Conservation (phyloP, 75 land plant genomes). For the Picea glauca region DNA sequence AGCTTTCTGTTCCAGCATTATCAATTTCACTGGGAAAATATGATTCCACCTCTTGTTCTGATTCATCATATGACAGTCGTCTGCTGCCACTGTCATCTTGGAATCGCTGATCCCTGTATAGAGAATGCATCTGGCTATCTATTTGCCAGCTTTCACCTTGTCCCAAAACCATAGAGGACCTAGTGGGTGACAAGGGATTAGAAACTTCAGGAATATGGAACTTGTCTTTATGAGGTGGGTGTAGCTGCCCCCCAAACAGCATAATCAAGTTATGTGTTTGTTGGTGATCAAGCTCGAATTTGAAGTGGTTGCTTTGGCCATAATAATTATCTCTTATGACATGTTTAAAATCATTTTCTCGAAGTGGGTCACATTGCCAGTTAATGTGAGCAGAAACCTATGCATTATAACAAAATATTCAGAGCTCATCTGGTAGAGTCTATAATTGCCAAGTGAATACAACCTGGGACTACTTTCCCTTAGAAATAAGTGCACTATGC, state of each 20-base stretch:
- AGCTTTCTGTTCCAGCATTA: background rate
- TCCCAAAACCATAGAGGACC: too few relatives aligned
- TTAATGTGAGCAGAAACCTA: conserved; percentile 28
- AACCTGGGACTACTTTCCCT: too few relatives aligned
- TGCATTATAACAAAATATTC: too few relatives aligned
- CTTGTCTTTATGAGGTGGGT: too few relatives aligned
- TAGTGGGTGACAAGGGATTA: too few relatives aligned
- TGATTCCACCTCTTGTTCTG: background rate
- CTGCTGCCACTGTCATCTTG: background rate
- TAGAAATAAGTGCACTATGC: too few relatives aligned
- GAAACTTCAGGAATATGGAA: too few relatives aligned
- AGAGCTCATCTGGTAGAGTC: too few relatives aligned
- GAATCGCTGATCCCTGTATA: too few relatives aligned
- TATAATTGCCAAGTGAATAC: too few relatives aligned
- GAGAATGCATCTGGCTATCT: too few relatives aligned
- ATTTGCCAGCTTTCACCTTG: too few relatives aligned
- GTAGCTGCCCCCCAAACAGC: background rate
- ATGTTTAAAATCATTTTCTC: conserved; percentile 45
- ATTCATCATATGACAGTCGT: background rate
- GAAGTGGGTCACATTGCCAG: conserved; percentile 21
- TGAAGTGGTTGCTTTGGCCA: conserved; percentile 22
- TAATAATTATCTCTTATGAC: conserved; percentile 59
- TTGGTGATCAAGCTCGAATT: conserved; percentile 62
- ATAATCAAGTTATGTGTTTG: conserved; percentile 29
- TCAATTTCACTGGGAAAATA: background rate